Evolutionary conservation across 768 basidiomycete genomes (phyloP).

Genomic region (Auricularia sp.): DNA sequence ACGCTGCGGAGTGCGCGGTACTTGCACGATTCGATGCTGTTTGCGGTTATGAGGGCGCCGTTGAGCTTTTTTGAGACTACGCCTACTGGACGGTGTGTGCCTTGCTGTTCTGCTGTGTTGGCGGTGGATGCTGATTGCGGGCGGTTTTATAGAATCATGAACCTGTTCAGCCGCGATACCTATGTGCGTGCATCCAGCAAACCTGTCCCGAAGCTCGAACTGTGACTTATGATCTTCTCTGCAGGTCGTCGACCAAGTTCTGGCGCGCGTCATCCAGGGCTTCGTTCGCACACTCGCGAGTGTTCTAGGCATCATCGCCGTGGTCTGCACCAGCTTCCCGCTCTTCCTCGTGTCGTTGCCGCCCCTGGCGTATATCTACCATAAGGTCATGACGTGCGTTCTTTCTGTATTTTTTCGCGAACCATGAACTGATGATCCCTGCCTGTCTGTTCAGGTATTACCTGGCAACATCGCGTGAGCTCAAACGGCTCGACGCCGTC

Average conservation of each 20-base stretch:
- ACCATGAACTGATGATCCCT: no score
- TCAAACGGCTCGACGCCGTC: conserved; percentile 82
- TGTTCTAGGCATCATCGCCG: conserved; percentile 32
- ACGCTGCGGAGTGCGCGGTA: conserved; percentile 61
- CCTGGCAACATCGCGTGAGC: conserved; percentile 73
- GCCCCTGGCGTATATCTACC: conserved; percentile 73
- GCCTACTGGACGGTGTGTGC: conserved; percentile 63
- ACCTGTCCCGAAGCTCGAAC: background rate
- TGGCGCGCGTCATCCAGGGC: conserved; percentile 66
- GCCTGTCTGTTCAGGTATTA: conserved; percentile 52
- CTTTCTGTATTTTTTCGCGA: no score
- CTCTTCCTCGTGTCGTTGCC: conserved; percentile 66
- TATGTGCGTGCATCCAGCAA: conserved; percentile 37
- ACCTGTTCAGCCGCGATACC: conserved; percentile 83
- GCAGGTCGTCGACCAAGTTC: conserved; percentile 60
- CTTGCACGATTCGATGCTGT: conserved; percentile 77
- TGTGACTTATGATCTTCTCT: conserved; percentile 6
- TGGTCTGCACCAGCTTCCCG: conserved; percentile 78
- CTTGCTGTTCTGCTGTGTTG: background rate
- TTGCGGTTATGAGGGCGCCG: conserved; percentile 72
- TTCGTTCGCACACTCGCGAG: conserved; percentile 53
- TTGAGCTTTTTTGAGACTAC: conserved; percentile 86
- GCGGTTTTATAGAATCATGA: conserved; percentile 51
- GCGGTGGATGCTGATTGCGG: background rate
- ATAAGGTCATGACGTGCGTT: conserved; percentile 61